Evolutionary conservation across 1,284 basidiomycete species (phyloP).

Genomic region (Puccinia polysora): DNA sequence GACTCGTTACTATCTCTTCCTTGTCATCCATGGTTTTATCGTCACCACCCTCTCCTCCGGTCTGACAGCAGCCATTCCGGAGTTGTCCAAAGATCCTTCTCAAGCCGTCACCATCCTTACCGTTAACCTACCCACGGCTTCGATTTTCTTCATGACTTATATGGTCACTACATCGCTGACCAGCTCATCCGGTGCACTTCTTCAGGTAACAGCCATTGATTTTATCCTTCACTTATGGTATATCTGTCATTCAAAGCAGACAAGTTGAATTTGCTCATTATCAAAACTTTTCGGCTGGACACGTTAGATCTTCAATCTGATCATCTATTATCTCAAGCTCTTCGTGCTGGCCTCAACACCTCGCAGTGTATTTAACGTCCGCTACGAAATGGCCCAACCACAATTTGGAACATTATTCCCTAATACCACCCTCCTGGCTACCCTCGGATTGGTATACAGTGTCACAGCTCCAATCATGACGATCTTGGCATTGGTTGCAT

Average conservation of each 20-base stretch:
- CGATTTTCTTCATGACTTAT: constrained; percentile 89
- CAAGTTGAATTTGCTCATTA: background rate
- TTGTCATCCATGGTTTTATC: constrained; percentile 84
- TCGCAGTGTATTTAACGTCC: constrained; percentile 72
- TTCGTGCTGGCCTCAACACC: constrained; percentile 85
- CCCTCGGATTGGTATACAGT: constrained; percentile 62
- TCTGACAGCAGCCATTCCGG: constrained; percentile 65
- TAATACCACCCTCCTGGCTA: constrained; percentile 38
- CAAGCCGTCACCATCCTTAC: constrained; percentile 67
- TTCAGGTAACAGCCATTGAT: constrained; percentile 60
- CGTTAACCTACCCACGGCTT: constrained; percentile 70
- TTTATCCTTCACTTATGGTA: no score
- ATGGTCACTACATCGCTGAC: constrained; percentile 58
- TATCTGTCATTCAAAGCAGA: background rate
- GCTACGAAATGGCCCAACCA: constrained; percentile 64
- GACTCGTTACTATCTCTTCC: constrained; percentile 86
- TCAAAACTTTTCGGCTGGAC: background rate
- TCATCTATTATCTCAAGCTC: constrained; percentile 79
- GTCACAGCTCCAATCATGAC: constrained; percentile 92
- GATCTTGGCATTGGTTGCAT: constrained; percentile 75
- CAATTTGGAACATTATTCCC: constrained; percentile 72
- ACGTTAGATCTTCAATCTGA: constrained; percentile 55
- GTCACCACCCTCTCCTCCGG: constrained; percentile 77
- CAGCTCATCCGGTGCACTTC: constrained; percentile 70
- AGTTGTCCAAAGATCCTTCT: constrained; percentile 63